Conservation (phyloP, 2,329 filamentous ascomycete genomes). For the Metarhizium album region DNA sequence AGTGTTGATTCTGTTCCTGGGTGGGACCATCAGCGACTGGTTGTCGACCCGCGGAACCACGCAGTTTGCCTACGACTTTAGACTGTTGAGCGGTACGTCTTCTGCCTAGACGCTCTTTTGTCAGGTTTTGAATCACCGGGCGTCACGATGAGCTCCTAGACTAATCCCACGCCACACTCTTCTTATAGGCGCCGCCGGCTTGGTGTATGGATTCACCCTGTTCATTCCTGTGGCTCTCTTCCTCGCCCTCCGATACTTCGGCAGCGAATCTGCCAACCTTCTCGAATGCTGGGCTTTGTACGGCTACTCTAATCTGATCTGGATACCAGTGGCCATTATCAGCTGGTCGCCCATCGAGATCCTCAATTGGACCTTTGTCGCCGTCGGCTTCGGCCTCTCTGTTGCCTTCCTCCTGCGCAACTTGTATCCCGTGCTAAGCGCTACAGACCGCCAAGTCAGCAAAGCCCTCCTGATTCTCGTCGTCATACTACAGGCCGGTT, state of each 20-base stretch:
- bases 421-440: slow-evolving; percentile 81
- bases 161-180: not conserved
- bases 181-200: slow-evolving; percentile 65
- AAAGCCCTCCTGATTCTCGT: slow-evolving; percentile 80
- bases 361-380: slow-evolving; percentile 91
- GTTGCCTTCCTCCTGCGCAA: slow-evolving; percentile 77
- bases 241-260: slow-evolving; percentile 87
- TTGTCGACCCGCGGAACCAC: slow-evolving; percentile 56
- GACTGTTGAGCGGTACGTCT: slow-evolving; percentile 63
- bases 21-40: slow-evolving; percentile 90
- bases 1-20: slow-evolving; percentile 87
- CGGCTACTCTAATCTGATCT: slow-evolving; percentile 92
- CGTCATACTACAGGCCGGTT: slow-evolving; percentile 73
- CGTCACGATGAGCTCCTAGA: not conserved
- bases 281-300: slow-evolving; percentile 94
- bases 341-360: slow-evolving; percentile 79
- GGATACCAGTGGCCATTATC: slow-evolving; percentile 88
- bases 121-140: not conserved
- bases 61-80: slow-evolving; percentile 87
- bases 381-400: slow-evolving; percentile 72
- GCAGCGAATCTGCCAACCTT: slow-evolving; percentile 83
- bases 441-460: slow-evolving; percentile 84
- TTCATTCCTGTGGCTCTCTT: slow-evolving; percentile 79
- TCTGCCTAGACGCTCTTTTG: not conserved
- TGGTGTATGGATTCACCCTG: slow-evolving; percentile 92